Evolutionary conservation across 2,329 filamentous ascomycete genomes (phyloP).

Genomic region (Epicoccum sorghinum): DNA sequence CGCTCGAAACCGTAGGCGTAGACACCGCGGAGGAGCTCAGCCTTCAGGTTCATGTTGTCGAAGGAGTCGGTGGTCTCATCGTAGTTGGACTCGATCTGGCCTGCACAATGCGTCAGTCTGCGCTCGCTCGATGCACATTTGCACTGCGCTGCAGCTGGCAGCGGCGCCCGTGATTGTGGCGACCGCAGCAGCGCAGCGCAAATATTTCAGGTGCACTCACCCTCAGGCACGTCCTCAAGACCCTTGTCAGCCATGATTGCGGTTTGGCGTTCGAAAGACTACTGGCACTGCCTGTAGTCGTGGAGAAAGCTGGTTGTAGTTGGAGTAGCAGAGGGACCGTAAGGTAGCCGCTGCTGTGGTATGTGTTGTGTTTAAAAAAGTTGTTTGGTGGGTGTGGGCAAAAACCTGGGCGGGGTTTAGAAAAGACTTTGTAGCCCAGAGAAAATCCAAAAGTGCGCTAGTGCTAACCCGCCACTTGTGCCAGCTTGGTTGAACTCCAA

Average conservation of each 20-base stretch:
- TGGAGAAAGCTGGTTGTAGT: slow-evolving; percentile 46
- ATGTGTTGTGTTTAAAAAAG: slow-evolving; percentile 35
- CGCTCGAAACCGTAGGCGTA: slow-evolving; percentile 99
- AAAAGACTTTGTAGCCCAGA: slow-evolving; percentile 15
- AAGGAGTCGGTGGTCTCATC: slow-evolving; percentile 99
- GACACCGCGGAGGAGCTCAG: slow-evolving; percentile 97
- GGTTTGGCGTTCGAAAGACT: slow-evolving; percentile 52
- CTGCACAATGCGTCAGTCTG: slow-evolving; percentile 56
- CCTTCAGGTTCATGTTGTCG: slow-evolving; percentile 96
- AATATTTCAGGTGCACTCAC: slow-evolving; percentile 62
- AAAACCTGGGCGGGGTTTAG: slow-evolving; percentile 31
- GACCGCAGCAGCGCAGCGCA: slow-evolving; percentile 6
- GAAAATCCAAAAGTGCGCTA: slow-evolving; percentile 21
- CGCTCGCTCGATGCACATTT: slow-evolving; percentile 10
- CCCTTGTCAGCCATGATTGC: slow-evolving; percentile 99
- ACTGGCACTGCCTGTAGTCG: slow-evolving; percentile 19
- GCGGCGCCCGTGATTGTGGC: not conserved
- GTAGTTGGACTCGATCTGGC: slow-evolving; percentile 99
- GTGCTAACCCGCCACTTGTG: slow-evolving; percentile 13
- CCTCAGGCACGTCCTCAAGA: slow-evolving; percentile 96
- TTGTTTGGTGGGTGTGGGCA: slow-evolving; percentile 35
- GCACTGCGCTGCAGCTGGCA: not conserved
- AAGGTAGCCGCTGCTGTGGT: slow-evolving; percentile 18
- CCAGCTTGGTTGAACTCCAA: slow-evolving; percentile 6
- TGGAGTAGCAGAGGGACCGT: slow-evolving; percentile 18